Evolutionary conservation across 2,329 filamentous ascomycete species (phyloP).

Genomic region (Calonectria naviculata): DNA sequence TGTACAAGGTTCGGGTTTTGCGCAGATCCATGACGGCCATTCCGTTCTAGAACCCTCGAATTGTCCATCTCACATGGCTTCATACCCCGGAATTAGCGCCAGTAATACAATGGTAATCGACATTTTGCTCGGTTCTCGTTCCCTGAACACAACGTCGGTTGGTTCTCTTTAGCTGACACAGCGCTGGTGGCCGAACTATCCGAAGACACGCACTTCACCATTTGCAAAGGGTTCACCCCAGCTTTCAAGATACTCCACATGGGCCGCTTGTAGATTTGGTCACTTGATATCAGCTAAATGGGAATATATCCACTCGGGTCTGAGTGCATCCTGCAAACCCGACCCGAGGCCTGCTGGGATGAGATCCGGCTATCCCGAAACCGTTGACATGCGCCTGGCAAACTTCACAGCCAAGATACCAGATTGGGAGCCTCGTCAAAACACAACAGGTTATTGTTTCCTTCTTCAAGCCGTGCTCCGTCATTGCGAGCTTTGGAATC

Average conservation of each 20-base stretch:
- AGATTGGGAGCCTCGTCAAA: constrained; percentile 9
- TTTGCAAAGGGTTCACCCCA: not conserved
- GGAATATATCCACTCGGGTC: not conserved
- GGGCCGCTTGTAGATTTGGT: not conserved
- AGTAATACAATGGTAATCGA: not conserved
- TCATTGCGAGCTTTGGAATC: constrained; percentile 32
- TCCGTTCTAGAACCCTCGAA: not conserved
- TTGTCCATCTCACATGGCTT: not conserved
- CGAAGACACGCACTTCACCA: not conserved
- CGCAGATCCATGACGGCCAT: not conserved
- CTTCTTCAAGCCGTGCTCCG: constrained; percentile 38
- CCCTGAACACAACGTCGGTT: too few species aligned
- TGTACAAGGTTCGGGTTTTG: constrained; percentile 1
- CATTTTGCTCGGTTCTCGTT: not conserved
- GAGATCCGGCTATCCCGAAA: not conserved
- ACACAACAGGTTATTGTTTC: constrained; percentile 37
- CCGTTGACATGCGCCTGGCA: not conserved
- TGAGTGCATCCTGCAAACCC: not conserved
- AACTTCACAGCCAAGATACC: not conserved
- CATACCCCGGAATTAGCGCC: not conserved
- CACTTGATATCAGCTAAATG: not conserved
- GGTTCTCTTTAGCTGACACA: too few species aligned
- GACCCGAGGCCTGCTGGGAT: not conserved
- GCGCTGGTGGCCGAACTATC: not conserved
- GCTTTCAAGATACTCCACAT: not conserved